Base-by-base conservation (phyloP, 2,329 filamentous ascomycete species). In the Colletotrichum godetiae region DNA sequence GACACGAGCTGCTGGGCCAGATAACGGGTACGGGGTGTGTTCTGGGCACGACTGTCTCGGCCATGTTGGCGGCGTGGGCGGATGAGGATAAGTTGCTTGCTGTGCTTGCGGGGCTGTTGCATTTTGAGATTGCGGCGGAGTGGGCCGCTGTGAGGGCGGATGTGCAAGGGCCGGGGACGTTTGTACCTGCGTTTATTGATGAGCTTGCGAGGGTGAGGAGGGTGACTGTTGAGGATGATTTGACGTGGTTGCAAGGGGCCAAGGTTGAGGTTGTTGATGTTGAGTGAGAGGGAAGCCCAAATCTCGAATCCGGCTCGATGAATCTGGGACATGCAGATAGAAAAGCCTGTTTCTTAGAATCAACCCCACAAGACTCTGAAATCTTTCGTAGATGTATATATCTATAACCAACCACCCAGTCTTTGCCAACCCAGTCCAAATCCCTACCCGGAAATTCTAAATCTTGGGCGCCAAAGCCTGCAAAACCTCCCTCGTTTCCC, bases 1-100 rank as follows among this genome's bases (percentile, higher is more conserved):
- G 96, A 0, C 92, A 97, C 81, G 86, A 88, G 76, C 86, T 91
- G 72, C 87, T 97, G 2, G 92, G 91, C 24, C 84, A 87, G 74
- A 90, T 97, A 67, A 97, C 94, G 0, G 94, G 94, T 2, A 94
- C 92, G 52, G 96, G 96, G 0, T 98, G 96, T 81, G 93, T 94
- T 5, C 87, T 98, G 7, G 96, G 95, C 1, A 97, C 95, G 0
- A 90, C 92, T 1, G 87, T 98, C 61, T 94, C 94, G 24, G 92
- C 94, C 64, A 92, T 93, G 80, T 80, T 96, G 57, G 92, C 94
- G 0, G 89, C 91, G 7, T 86, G 89, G 67, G 77, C 91, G 7
- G 86, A 89, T 66, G 77, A 84, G 1, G 92, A 95, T 79, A 91
- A 90, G 79, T 85, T 98, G n/a, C 82, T 91, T 1, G 94, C 94